These are phyloP conservation scores for Vitis riparia DNA, from an alignment of 164 flowering plant species.

Conservation along the genomic window DNA sequence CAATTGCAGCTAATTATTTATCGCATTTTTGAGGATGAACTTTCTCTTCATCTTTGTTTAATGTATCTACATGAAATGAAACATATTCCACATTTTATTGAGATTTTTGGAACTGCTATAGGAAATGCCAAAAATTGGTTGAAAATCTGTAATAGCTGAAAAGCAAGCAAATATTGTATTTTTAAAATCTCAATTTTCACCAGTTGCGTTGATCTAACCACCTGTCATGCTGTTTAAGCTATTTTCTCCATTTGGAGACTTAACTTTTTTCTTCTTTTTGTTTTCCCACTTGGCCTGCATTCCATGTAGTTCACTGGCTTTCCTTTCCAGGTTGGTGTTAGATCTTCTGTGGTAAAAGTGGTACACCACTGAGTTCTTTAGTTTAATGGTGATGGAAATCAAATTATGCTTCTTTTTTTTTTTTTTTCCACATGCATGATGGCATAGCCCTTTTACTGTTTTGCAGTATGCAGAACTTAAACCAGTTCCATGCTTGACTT, in stretches of 20 bases:
- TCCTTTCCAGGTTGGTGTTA: background rate
- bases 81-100: background rate
- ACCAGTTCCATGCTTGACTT: constrained; percentile 95
- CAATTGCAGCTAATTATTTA: background rate
- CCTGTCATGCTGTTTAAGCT: too few relatives aligned
- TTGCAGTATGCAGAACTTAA: constrained; percentile 95
- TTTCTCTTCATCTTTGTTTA: background rate
- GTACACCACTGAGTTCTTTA: background rate
- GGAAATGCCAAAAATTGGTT: background rate
- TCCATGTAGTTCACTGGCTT: background rate
- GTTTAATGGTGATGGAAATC: background rate
- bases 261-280: background rate
- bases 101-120: background rate
- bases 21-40: background rate
- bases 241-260: background rate
- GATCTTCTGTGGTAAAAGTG: background rate
- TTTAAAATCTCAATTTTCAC: too few relatives aligned
- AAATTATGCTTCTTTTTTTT: background rate
- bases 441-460: constrained; percentile 6
- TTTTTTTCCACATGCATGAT: background rate
- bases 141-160: background rate
- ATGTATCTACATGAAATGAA: background rate
- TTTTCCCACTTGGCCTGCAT: background rate
- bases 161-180: background rate
- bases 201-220: too few relatives aligned